Conservation (phyloP, 1,284 basidiomycete species). For the Boletus semigastroideus region DNA sequence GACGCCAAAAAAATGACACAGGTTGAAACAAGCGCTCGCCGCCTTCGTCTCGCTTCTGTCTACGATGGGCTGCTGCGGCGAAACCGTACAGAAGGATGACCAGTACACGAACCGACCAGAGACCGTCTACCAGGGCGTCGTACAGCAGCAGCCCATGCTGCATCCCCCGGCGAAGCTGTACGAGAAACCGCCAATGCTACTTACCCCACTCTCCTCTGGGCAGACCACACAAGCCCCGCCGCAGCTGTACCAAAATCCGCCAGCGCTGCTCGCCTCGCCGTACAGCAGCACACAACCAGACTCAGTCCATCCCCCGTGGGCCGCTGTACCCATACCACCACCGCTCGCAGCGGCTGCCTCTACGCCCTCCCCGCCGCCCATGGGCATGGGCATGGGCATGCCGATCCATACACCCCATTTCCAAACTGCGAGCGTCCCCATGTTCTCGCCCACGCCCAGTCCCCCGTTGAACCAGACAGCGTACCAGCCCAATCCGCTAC, state of each 20-base stretch:
- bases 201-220: too few species aligned
- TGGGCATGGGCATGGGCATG: background rate
- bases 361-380: too few species aligned
- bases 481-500: constrained; percentile 38
- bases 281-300: too few species aligned
- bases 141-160: constrained; percentile 54
- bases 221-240: constrained; percentile 24
- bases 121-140: constrained; percentile 22
- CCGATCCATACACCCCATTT: background rate
- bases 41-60: background rate
- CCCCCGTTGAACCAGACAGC: background rate
- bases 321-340: too few species aligned
- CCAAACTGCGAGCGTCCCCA: background rate
- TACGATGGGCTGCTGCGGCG: constrained; percentile 62
- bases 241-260: constrained; percentile 26
- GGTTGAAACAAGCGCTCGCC: too few species aligned
- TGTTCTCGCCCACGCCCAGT: background rate
- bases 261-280: too few species aligned
- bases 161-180: constrained; percentile 33
- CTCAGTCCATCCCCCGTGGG: too few species aligned
- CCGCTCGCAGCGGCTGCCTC: too few species aligned
- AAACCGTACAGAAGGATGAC: constrained; percentile 34
- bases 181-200: too few species aligned
- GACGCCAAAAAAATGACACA: too few species aligned
- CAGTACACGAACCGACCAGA: constrained; percentile 34